phyloP scores from a whole-genome alignment of 768 basidiomycete species.

The Strobilomyces echinocephalus region DNA sequence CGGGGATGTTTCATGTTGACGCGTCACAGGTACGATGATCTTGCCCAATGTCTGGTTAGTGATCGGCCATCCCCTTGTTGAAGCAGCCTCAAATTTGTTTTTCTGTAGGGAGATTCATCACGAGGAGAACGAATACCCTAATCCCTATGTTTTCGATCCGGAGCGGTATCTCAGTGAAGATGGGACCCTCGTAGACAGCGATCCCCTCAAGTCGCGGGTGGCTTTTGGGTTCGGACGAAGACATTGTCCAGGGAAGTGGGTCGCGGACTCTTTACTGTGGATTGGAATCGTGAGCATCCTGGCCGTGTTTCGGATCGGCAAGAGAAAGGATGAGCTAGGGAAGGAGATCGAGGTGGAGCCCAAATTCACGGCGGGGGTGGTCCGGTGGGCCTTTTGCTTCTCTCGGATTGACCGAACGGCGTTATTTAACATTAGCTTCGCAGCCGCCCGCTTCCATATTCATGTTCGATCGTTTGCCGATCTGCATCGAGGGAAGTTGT shows the following conservation, averaged over 20 bases:
- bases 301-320: slow-evolving; percentile 20
- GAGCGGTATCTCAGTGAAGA: slow-evolving; percentile 24
- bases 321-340: slow-evolving; percentile 22
- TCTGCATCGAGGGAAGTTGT: slow-evolving; percentile 22
- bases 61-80: neutral
- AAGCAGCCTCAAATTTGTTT: neutral
- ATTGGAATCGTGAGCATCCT: slow-evolving; percentile 28
- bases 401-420: slow-evolving; percentile 2
- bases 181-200: slow-evolving; percentile 19
- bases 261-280: slow-evolving; percentile 31
- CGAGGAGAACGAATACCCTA: slow-evolving; percentile 26
- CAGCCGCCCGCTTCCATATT: slow-evolving; percentile 29
- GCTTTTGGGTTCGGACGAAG: slow-evolving; percentile 30
- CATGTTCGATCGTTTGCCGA: slow-evolving; percentile 28
- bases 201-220: slow-evolving; percentile 24
- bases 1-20: slow-evolving; percentile 2
- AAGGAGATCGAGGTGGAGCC: slow-evolving; percentile 23
- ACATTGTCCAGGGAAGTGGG: slow-evolving; percentile 30
- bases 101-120: slow-evolving; percentile 27
- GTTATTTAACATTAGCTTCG: slow-evolving; percentile 16
- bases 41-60: slow-evolving; percentile 29
- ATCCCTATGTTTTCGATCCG: slow-evolving; percentile 24
- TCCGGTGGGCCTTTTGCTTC: slow-evolving; percentile 24
- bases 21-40: slow-evolving; percentile 21
- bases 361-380: slow-evolving; percentile 29